These are phyloP conservation scores for Psophocarpus tetragonolobus DNA, from an alignment of 306 rosid species.

Conservation along the genomic window DNA sequence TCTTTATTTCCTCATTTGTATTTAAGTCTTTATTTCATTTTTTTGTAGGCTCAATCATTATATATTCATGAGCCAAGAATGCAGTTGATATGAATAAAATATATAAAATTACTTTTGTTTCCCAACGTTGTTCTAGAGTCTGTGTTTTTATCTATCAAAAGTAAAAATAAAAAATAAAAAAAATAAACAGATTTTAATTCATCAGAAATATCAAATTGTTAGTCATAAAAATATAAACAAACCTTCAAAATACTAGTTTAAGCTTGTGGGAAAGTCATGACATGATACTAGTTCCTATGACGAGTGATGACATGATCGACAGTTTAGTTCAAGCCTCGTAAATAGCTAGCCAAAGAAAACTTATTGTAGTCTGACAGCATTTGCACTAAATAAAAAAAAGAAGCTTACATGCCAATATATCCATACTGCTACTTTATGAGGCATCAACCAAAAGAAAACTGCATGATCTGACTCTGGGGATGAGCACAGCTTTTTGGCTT, in stretches of 20 bases:
- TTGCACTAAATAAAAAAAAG: background rate
- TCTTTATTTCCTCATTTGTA: too few species aligned
- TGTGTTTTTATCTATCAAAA: background rate
- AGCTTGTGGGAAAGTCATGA: background rate
- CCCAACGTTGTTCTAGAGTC: too few species aligned
- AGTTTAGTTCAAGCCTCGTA: background rate
- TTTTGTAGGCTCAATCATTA: too few species aligned
- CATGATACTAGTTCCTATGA: background rate
- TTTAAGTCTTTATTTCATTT: too few species aligned
- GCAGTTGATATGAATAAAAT: too few species aligned
- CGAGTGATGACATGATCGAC: background rate
- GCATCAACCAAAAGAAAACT: slow-evolving; percentile 89
- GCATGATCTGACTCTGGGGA: slow-evolving; percentile 58
- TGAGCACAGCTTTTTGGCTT: slow-evolving; percentile 55
- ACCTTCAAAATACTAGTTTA: background rate
- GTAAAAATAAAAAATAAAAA: too few species aligned
- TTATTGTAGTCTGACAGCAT: slow-evolving; percentile 8
- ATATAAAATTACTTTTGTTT: too few species aligned
- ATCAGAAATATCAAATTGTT: background rate
- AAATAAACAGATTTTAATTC: background rate
- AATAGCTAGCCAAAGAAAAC: slow-evolving; percentile 7
- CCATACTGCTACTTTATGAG: slow-evolving; percentile 94
- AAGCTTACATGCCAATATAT: slow-evolving; percentile 95
- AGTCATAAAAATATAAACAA: background rate
- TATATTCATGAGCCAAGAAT: too few species aligned